Conservation (phyloP, 2,329 filamentous ascomycete genomes). For the Pseudonectria buxi region DNA sequence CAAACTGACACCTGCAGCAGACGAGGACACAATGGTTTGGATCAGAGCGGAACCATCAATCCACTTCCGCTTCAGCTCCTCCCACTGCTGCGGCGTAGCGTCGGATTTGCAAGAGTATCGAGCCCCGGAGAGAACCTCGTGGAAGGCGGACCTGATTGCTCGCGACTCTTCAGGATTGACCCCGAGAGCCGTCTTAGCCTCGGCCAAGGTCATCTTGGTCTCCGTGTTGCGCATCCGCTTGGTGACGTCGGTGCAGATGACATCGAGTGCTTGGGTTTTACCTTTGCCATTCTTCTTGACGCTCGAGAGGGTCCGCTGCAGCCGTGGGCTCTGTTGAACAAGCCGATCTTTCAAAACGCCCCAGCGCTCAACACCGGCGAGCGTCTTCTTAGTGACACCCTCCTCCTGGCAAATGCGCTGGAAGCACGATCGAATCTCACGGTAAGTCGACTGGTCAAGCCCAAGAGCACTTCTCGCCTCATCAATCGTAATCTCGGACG, state of each 20-base stretch:
- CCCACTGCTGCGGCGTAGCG: constrained; percentile 65
- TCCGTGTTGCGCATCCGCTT: constrained; percentile 65
- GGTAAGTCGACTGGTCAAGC: constrained; percentile 58
- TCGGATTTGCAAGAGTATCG: constrained; percentile 69
- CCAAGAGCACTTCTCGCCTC: constrained; percentile 66
- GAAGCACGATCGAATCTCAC: constrained; percentile 58
- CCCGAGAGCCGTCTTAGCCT: constrained; percentile 59
- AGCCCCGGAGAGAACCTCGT: constrained; percentile 56
- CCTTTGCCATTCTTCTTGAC: constrained; percentile 52
- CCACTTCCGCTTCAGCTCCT: constrained; percentile 63
- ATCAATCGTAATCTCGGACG: constrained; percentile 75
- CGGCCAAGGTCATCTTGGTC: constrained; percentile 62
- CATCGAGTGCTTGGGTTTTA: constrained; percentile 65
- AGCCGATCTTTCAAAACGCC: constrained; percentile 62
- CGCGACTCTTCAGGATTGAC: constrained; percentile 43
- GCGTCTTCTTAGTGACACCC: constrained; percentile 67
- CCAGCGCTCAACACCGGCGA: constrained; percentile 68
- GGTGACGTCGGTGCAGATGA: constrained; percentile 75
- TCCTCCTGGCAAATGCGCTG: constrained; percentile 62
- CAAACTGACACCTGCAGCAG: constrained; percentile 45
- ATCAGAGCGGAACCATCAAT: constrained; percentile 50
- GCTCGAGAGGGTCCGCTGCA: constrained; percentile 55
- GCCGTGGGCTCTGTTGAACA: constrained; percentile 55
- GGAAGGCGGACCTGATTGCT: constrained; percentile 58
- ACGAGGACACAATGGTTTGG: constrained; percentile 45